Percentiles rank a stretch among this genome's conserved stretches.
These are phyloP conservation scores for Barbarea vulgaris DNA, from an alignment of 345 rosid genomes.

Conservation along the genomic window DNA sequence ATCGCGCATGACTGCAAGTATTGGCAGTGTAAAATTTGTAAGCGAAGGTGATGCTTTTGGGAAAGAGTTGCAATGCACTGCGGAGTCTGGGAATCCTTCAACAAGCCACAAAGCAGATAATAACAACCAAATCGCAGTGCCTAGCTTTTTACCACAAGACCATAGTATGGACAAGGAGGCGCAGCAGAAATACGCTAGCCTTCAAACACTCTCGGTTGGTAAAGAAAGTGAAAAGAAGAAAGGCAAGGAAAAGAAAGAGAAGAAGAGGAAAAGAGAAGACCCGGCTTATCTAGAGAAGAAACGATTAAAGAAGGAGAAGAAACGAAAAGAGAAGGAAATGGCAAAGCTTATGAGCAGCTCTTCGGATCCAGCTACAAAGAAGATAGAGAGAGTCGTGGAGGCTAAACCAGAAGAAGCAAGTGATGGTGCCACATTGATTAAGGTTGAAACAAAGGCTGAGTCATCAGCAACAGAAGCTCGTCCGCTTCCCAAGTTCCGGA, in stretches of 20 bases:
- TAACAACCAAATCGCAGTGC: constrained; percentile 46
- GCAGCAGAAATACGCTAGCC: constrained; percentile 64
- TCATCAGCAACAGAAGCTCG: constrained; percentile 59
- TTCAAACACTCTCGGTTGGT: constrained; percentile 58
- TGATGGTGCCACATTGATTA: constrained; percentile 40
- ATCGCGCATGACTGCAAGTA: constrained; percentile 87
- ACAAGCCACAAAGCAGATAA: constrained; percentile 45
- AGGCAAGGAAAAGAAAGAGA: constrained; percentile 53
- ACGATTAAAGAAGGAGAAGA: constrained; percentile 85
- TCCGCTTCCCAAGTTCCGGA: constrained; percentile 57
- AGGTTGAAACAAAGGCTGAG: constrained; percentile 54
- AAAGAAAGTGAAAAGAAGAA: constrained; percentile 61
- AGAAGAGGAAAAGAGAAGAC: constrained; percentile 71
- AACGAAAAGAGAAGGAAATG: constrained; percentile 74
- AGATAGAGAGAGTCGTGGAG: constrained; percentile 36
- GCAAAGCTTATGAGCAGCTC: constrained; percentile 57
- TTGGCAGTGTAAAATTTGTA: constrained; percentile 82
- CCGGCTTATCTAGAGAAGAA: constrained; percentile 75
- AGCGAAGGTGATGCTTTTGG: constrained; percentile 68
- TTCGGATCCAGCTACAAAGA: constrained; percentile 39
- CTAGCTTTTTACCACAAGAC: constrained; percentile 53
- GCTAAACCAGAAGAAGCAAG: constrained; percentile 52
- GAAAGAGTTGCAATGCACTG: constrained; percentile 96
- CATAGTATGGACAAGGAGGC: constrained; percentile 52
- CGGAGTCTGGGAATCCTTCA: constrained; percentile 75